Percentiles rank a stretch among this genome's conserved stretches.
phyloP scores from a whole-genome alignment of 1,139 yeast genomes.

The Blastobotrys aristatus region DNA sequence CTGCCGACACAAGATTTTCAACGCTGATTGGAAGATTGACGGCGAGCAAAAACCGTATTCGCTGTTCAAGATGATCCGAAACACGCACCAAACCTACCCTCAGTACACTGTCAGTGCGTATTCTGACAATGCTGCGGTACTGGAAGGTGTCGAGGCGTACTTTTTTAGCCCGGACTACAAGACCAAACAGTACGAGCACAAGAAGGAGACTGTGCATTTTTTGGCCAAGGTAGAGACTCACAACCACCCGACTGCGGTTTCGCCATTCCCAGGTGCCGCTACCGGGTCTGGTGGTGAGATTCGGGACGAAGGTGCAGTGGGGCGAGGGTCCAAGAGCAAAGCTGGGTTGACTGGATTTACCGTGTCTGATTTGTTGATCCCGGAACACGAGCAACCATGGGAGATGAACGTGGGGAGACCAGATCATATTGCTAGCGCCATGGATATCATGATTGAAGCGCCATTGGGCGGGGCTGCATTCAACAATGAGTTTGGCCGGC shows the following conservation, averaged over 20 bases:
- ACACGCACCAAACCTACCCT: conserved; percentile 79
- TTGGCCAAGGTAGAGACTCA: conserved; percentile 96
- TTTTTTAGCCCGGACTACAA: conserved; percentile 76
- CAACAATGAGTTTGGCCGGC: conserved; percentile 98
- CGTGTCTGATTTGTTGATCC: conserved; percentile 86
- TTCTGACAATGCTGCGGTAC: conserved; percentile 97
- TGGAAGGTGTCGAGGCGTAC: conserved; percentile 66
- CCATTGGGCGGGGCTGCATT: conserved; percentile 98
- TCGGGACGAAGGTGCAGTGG: conserved; percentile 99
- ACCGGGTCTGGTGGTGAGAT: conserved; percentile 99
- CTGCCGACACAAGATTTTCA: conserved; percentile 98
- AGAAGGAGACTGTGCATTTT: conserved; percentile 77
- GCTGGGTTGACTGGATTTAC: conserved; percentile 95
- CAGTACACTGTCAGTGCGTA: conserved; percentile 88
- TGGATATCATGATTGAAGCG: conserved; percentile 95
- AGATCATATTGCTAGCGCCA: conserved; percentile 82
- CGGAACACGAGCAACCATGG: conserved; percentile 89
- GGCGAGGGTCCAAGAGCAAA: conserved; percentile 95
- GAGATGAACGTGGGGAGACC: conserved; percentile 87
- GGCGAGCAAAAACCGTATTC: conserved; percentile 67
- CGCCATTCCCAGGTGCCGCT: conserved; percentile 99
- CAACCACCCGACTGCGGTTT: conserved; percentile 98
- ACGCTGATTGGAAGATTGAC: conserved; percentile 98
- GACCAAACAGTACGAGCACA: conserved; percentile 68
- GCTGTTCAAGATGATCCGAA: conserved; percentile 91